Evolutionary conservation across 257 asterid species (phyloP), one percentile per base, ranked within the genome.

Genomic region (Anisodus acutangulus): DNA sequence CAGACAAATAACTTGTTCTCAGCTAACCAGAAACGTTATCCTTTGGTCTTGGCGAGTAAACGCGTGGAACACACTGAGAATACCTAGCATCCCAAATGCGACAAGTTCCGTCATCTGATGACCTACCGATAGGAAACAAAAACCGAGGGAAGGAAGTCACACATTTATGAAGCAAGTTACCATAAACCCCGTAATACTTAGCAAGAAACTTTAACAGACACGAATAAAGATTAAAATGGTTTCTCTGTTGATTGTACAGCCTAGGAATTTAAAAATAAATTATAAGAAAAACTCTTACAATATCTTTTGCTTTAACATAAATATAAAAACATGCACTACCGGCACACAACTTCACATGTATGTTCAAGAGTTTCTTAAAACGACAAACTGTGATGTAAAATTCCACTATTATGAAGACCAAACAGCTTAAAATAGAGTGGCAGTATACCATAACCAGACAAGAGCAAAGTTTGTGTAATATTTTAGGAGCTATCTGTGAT

Each of bases 101-200:
- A 82, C 99, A 95, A 62, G 97, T 89, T 76, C 99, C 99, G 82
- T 95, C 99, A 90, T 95, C 99, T 69, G 99, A 95, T 83, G 99
- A 95, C 92, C 99, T 95, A 83, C 85, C 83, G 78, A 90, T n/a
- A 74, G 79, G 66, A 54, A 78, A 71, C 78, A 88, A 69, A 81
- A 84, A 76, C 43, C 80, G 86, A 81, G 17, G 62, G 54, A 54
- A 53, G 47, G 57, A 71, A 58, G 39, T 35, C 19, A 69, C 15
- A 79, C 53, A 55, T 10, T 57, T 69, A 74, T 60, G 71, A 60
- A 70, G 82, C 47, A 81, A 82, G 39, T 13, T 45, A 69, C 82
- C 35, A 35, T 31, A 78, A 53, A 78, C 64, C 82, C 47, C 15
- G 16, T 53, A 35, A 13, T 74, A 53, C 66, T 78, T 13, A 0